A percentile compares a stretch with the other conserved stretches of the same genome.
These are phyloP conservation scores for Stenogyne calaminthoides DNA, from an alignment of 305 asterid species.

Conservation along the genomic window DNA sequence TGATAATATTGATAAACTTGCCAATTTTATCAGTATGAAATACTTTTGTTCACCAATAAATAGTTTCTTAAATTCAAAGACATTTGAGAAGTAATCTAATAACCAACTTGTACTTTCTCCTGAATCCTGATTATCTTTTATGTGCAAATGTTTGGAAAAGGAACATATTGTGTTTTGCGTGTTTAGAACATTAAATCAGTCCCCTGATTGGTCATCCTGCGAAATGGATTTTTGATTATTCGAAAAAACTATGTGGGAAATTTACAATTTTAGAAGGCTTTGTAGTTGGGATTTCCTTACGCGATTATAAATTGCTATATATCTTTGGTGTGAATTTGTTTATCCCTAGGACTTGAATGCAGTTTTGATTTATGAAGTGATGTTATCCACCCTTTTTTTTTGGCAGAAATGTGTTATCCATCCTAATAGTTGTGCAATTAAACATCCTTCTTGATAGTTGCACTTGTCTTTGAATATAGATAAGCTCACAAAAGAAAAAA, in stretches of 20 bases:
- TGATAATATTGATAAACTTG: slow-evolving; percentile 19
- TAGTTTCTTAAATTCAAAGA: background rate
- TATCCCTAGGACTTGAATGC: slow-evolving; percentile 18
- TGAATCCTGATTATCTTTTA: background rate
- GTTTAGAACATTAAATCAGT: background rate
- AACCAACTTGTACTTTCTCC: background rate
- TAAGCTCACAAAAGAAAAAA: slow-evolving; percentile 88
- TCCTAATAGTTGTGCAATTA: slow-evolving; percentile 1
- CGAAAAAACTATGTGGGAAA: background rate
- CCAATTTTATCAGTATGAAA: background rate
- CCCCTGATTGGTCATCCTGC: background rate
- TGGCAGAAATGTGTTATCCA: too few relatives aligned
- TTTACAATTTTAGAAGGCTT: background rate
- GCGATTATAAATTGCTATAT: slow-evolving; percentile 1
- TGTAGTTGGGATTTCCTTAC: background rate
- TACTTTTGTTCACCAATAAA: background rate
- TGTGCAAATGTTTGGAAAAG: background rate
- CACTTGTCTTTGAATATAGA: slow-evolving; percentile 50
- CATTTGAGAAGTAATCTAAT: background rate
- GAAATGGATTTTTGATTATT: background rate
- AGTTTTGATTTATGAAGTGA: slow-evolving; percentile 23
- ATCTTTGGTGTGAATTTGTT: background rate
- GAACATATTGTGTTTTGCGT: background rate
- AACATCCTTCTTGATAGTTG: slow-evolving; percentile 19
- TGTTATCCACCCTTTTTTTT: background rate